Percentiles rank a stretch among this genome's conserved stretches.
Conservation (phyloP, 2,329 filamentous ascomycete genomes). For the Zasmidium angulare region DNA sequence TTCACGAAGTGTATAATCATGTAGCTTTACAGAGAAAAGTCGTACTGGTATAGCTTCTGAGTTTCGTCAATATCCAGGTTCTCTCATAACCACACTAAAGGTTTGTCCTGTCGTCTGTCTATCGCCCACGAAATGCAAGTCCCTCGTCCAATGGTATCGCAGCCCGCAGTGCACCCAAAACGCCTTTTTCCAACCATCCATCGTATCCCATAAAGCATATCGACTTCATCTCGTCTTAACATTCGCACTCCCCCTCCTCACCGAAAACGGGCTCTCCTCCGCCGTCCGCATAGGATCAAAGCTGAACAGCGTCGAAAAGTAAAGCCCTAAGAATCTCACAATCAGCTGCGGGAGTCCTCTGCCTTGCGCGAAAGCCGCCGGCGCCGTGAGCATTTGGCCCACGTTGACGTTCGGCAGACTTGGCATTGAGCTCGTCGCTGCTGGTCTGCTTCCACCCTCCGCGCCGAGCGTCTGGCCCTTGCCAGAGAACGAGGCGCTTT, state of each 20-base stretch:
- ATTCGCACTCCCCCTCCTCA: constrained; percentile 32
- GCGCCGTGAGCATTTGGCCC: constrained; percentile 26
- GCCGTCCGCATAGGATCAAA: constrained; percentile 47
- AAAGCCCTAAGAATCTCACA: constrained; percentile 48
- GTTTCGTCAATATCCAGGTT: too few species aligned
- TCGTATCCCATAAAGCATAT: too few species aligned
- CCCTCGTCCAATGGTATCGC: neutral
- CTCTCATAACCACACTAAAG: too few species aligned
- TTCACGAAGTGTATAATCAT: neutral
- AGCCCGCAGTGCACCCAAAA: neutral
- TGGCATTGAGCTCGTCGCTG: neutral
- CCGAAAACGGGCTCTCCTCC: constrained; percentile 45
- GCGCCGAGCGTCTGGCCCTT: constrained; percentile 45
- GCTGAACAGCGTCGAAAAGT: constrained; percentile 46
- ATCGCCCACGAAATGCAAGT: neutral
- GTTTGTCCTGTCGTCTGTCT: neutral
- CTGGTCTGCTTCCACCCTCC: constrained; percentile 2
- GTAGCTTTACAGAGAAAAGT: neutral
- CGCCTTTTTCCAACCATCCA: neutral
- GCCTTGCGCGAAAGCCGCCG: constrained; percentile 32
- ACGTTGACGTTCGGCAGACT: constrained; percentile 21
- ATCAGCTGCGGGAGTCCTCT: constrained; percentile 40
- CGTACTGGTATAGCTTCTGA: neutral
- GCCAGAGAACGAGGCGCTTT: constrained; percentile 38
- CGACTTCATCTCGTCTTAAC: constrained; percentile 15